These are phyloP conservation scores for Bjerkandera adusta DNA, from an alignment of 1,284 basidiomycete species.

Conservation along the genomic window DNA sequence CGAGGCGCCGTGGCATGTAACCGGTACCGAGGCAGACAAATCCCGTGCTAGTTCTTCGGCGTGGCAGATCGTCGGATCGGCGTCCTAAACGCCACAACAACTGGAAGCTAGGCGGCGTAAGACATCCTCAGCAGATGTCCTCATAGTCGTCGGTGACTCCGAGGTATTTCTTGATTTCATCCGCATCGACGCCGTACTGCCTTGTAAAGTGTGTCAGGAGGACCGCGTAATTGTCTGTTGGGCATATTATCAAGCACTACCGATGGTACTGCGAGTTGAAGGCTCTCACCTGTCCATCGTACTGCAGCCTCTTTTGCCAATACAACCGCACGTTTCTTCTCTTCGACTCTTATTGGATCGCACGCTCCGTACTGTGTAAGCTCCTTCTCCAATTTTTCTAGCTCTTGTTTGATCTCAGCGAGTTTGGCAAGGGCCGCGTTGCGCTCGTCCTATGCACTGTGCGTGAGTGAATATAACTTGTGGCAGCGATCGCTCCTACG, in stretches of 20 bases:
- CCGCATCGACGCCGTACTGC: slow-evolving; percentile 52
- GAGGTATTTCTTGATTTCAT: slow-evolving; percentile 62
- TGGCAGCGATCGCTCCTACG: slow-evolving; percentile 39
- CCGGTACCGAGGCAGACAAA: too few species aligned
- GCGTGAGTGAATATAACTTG: neutral
- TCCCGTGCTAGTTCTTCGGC: too few species aligned
- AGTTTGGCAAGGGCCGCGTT: slow-evolving; percentile 48
- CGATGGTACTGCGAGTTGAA: neutral
- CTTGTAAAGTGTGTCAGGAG: slow-evolving; percentile 63
- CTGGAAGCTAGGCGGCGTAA: too few species aligned
- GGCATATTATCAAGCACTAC: neutral
- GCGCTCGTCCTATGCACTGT: slow-evolving; percentile 57
- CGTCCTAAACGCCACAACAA: too few species aligned
- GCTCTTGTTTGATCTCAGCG: slow-evolving; percentile 47
- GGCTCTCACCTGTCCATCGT: slow-evolving; percentile 78
- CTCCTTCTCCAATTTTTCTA: slow-evolving; percentile 62
- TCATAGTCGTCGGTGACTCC: slow-evolving; percentile 73
- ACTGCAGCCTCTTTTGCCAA: slow-evolving; percentile 78
- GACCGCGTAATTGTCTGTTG: slow-evolving; percentile 36
- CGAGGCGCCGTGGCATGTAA: too few species aligned
- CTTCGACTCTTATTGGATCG: slow-evolving; percentile 78
- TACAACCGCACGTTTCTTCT: slow-evolving; percentile 64
- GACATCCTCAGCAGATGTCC: slow-evolving; percentile 50
- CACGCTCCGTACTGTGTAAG: slow-evolving; percentile 77
- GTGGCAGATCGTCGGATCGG: too few species aligned